Conservation (phyloP, 805 yeast species). For the Nakazawaea populi region DNA sequence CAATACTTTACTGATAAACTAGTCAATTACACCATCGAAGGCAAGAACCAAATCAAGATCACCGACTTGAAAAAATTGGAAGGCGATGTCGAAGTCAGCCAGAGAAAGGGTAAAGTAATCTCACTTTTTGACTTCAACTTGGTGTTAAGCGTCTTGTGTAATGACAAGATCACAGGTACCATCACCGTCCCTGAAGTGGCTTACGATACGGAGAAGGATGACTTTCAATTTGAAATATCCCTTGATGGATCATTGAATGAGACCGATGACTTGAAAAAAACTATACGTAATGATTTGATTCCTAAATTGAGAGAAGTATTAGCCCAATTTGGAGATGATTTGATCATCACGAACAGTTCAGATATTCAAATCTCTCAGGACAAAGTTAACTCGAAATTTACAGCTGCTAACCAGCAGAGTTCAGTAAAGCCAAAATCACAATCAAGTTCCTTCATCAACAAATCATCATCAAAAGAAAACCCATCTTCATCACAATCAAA, state of each 20-base stretch:
- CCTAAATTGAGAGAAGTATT: constrained; percentile 65
- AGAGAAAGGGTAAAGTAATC: constrained; percentile 94
- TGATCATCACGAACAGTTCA: constrained; percentile 69
- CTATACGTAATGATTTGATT: constrained; percentile 45
- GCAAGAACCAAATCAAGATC: constrained; percentile 30
- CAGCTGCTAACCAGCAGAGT: constrained; percentile 41
- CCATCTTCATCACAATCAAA: constrained; percentile 7
- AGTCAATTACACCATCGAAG: constrained; percentile 33
- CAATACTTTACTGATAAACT: constrained; percentile 64
- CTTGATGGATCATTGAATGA: constrained; percentile 40
- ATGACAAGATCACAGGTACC: constrained; percentile 54
- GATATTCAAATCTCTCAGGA: constrained; percentile 81
- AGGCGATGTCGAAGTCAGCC: constrained; percentile 97
- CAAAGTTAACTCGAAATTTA: constrained; percentile 52
- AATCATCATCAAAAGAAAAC: constrained; percentile 9
- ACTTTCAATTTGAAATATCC: constrained; percentile 76
- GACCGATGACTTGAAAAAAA: constrained; percentile 45
- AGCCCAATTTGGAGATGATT: constrained; percentile 66
- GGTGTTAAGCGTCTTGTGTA: constrained; percentile 53
- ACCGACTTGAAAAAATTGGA: constrained; percentile 55
- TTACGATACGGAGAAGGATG: constrained; percentile 83
- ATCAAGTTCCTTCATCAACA: constrained; percentile 16
- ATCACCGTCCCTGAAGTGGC: constrained; percentile 89
- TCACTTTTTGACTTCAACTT: constrained; percentile 80
- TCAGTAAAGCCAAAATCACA: constrained; percentile 23